Base-by-base conservation (phyloP, 495 filamentous ascomycete genomes). In the Tuber melanosporum region DNA sequence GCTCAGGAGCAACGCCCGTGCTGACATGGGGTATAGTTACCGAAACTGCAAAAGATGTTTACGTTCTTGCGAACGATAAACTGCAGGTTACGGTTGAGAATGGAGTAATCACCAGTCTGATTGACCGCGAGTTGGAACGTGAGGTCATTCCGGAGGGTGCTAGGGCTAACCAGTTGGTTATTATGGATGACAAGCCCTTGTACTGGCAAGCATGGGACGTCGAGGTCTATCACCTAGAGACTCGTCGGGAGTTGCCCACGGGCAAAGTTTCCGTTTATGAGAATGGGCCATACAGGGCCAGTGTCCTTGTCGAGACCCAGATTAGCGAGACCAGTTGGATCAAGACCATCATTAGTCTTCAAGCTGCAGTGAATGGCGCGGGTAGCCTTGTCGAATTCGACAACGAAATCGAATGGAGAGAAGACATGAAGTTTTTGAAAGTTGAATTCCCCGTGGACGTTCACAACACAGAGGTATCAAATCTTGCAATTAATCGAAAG, bases 131-230 rank as follows among this genome's bases (percentile, higher is more conserved):
- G 19, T 88, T 87, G 32, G 85, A 91, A 12, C 89, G 95, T 71
- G 93, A 99, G 83, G 82, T 97, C 44, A 89, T 99, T 71, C 86
- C 93, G 22, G 87, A 91, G 77, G 94, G 91, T 75, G 87, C 88
- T 9, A 95, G 93, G 84, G 94, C 93, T 70, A 95, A 94, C 73
- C 94, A 98, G 82, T 87, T 97, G 12, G 94, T 99, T 76, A 92
- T 98, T 73, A 98, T 96, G 83, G 95, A 99, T 82, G 95, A 99
- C 85, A 98, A 98, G 85, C 95, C 95, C 26, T 88, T 98, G 32
- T 97, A 97, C 86, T 99, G 95, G 95, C 95, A 99, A 85, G 95
- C 94, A 1, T 99, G 95, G 95, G 95, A 99, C 84, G 94, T 97
- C 46, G 95, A 99, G 84, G 93, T 98, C 70, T 99, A 92, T 86